Base-by-base conservation (phyloP, 306 rosid genomes). In the Trifolium fragiferum region DNA sequence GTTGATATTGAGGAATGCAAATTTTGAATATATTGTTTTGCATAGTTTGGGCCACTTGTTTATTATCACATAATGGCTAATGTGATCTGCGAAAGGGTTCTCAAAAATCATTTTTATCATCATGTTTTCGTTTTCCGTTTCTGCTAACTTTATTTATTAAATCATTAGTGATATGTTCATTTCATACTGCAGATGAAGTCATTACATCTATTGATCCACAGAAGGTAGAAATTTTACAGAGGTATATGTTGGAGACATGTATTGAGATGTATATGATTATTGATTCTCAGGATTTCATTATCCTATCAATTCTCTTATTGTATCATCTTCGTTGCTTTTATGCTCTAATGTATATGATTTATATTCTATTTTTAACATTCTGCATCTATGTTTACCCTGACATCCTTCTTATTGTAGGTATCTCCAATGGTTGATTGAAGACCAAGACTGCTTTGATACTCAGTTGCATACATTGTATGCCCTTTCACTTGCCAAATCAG, bases 401-500 rank as follows among this genome's bases (percentile, higher is more conserved):
- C 67, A 57, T 53, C 78, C 70, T 75, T 80, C 41, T 82, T 38
- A 61, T 70, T 76, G 8, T 83, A 94, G 98, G 82, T 94, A 91
- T 76, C 94, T 94, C 65, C 98, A 90, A 65, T 94, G 98, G 97
- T 87, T 94, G 89, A 91, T 94, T 81, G 98, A 94, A 88, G 96
- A 91, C 57, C 89, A 82, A 83, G 98, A 94, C 47, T 91, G 89
- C 43, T 54, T 43, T 60, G 93, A 91, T 66, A 80, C 86, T 76
- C 95, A 84, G 78, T 88, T 91, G 75, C 98, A 91, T 83, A 91
- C 98, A 0, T 70, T 94, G 70, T 94, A 94, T 86, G 90, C 97
- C 64, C 94, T 94, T 74, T 94, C 98, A 71, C 92, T 94, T 65
- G 90, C 97, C 66, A 91, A 88, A 85, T 91, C 98, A 77, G 88